Percentiles rank a stretch among this genome's conserved stretches.
Conservation (phyloP, 108 stramenopile genomes). For the Epithemia pelagica region DNA sequence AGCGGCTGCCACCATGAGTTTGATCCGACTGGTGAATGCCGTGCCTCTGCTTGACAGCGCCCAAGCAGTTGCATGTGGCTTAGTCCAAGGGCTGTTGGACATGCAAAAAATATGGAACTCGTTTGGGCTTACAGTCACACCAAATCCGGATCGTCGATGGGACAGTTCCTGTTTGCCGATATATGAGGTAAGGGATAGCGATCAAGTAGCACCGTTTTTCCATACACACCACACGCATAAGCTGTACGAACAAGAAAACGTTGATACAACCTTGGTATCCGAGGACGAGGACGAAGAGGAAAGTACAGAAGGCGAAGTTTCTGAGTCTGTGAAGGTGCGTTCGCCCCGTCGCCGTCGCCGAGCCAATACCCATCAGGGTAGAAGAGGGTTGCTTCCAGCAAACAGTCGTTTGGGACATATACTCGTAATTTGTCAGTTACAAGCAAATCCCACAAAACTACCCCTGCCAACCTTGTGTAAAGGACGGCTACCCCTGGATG, state of each 20-base stretch:
- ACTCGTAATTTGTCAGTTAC: conserved; percentile 60
- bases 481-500: conserved; percentile 72
- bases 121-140: conserved; percentile 55
- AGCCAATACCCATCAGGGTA: background rate
- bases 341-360: background rate
- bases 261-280: conserved; percentile 3
- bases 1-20: conserved; percentile 33
- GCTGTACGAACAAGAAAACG: conserved; percentile 16
- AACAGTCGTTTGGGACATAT: conserved; percentile 60
- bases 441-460: conserved; percentile 57
- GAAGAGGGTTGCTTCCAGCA: conserved; percentile 46
- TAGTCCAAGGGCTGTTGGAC: conserved; percentile 48
- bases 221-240: conserved; percentile 28
- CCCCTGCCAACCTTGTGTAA: conserved; percentile 82
- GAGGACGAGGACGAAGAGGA: conserved; percentile 13
- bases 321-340: background rate
- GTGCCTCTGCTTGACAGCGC: conserved; percentile 77
- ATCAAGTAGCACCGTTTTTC: conserved; percentile 70
- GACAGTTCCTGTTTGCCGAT: conserved; percentile 20
- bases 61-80: conserved; percentile 68
- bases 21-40: conserved; percentile 80
- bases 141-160: background rate
- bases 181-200: conserved; percentile 58
- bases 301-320: background rate
- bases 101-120: conserved; percentile 59